A percentile compares a stretch with the other conserved stretches of the same genome.
Evolutionary conservation across 1,139 yeast genomes (phyloP).

Genomic region (Sugiyamaella xylanicola): DNA sequence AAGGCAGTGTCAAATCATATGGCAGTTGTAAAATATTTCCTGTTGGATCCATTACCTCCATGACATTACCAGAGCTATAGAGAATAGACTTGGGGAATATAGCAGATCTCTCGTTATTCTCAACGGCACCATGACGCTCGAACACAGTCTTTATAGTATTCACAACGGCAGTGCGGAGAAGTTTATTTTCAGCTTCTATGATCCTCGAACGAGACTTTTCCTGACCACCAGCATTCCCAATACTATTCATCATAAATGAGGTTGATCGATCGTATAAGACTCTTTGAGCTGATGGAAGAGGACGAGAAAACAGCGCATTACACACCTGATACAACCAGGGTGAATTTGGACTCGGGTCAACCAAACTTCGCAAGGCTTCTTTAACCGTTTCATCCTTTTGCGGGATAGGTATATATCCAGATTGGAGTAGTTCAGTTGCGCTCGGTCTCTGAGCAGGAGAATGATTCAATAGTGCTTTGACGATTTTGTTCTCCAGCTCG

Average conservation of each 20-base stretch:
- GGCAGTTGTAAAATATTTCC: conserved; percentile 89
- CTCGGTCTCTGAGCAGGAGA: conserved; percentile 77
- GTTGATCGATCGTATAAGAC: conserved; percentile 65
- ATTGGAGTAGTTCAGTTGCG: conserved; percentile 70
- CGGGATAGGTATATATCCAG: conserved; percentile 83
- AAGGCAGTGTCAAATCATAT: conserved; percentile 84
- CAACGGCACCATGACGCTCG: conserved; percentile 82
- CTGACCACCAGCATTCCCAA: conserved; percentile 14
- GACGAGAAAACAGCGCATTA: conserved; percentile 78
- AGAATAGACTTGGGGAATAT: conserved; percentile 81
- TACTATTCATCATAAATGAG: conserved; percentile 19
- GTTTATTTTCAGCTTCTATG: conserved; percentile 36
- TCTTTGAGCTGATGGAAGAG: conserved; percentile 80
- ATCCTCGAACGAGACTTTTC: conserved; percentile 19
- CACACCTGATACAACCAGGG: conserved; percentile 95
- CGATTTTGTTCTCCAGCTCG: conserved; percentile 64
- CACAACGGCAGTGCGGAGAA: conserved; percentile 47
- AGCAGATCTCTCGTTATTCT: conserved; percentile 57
- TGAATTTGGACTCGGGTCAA: conserved; percentile 73
- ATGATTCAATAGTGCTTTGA: conserved; percentile 68
- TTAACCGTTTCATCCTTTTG: conserved; percentile 88
- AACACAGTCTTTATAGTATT: conserved; percentile 63
- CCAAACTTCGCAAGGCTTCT: conserved; percentile 80
- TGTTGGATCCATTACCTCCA: conserved; percentile 77
- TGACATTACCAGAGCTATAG: conserved; percentile 63